These are phyloP conservation scores for Lyophyllum semitale DNA, from an alignment of 768 basidiomycete genomes.

Conservation along the genomic window DNA sequence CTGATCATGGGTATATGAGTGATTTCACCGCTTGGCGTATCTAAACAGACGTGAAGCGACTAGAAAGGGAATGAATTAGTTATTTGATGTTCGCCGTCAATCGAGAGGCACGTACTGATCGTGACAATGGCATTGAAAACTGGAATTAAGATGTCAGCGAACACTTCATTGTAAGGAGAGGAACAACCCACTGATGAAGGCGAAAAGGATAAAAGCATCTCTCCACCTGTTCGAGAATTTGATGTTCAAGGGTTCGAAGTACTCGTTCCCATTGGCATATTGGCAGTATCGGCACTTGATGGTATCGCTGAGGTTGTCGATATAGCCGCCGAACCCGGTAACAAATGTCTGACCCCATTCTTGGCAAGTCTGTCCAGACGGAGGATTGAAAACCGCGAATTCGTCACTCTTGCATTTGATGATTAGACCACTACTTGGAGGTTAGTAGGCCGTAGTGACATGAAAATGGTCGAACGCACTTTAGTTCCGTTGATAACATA, in stretches of 20 bases:
- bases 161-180: no score
- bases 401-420: conserved; percentile 71
- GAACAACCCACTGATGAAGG: conserved; percentile 53
- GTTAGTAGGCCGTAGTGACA: conserved; percentile 11
- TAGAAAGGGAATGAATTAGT: conserved; percentile 21
- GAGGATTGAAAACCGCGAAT: conserved; percentile 72
- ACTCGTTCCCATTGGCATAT: conserved; percentile 68
- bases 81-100: neutral
- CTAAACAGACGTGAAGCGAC: conserved; percentile 74
- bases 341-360: conserved; percentile 75
- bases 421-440: conserved; percentile 48
- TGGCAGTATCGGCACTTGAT: conserved; percentile 73
- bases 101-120: conserved; percentile 34
- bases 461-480: conserved; percentile 38
- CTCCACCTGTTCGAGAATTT: conserved; percentile 63
- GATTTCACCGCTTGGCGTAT: conserved; percentile 63
- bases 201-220: conserved; percentile 66
- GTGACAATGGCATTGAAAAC: conserved; percentile 73
- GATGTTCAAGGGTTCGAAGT: conserved; percentile 70
- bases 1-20: neutral
- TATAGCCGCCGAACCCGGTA: conserved; percentile 64
- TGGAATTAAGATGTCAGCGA: conserved; percentile 16
- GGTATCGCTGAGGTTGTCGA: conserved; percentile 66
- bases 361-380: conserved; percentile 70
- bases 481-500: conserved; percentile 77